A percentile compares a stretch with the other conserved stretches of the same genome.
Conservation (phyloP, 2,329 filamentous ascomycete genomes). For the Blastomyces gilchristii region DNA sequence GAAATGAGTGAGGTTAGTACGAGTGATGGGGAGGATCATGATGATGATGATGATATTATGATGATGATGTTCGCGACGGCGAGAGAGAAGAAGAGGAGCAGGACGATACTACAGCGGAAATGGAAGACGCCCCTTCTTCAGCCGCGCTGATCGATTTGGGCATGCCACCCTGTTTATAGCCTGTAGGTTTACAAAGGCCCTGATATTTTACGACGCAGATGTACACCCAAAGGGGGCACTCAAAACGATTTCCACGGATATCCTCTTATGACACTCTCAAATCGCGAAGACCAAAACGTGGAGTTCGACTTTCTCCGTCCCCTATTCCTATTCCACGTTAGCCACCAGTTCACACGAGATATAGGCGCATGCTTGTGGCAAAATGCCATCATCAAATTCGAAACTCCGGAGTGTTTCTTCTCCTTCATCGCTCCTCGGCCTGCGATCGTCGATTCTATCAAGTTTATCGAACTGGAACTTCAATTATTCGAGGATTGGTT, state of each 20-base stretch:
- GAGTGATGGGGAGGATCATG: background rate
- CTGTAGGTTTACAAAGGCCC: background rate
- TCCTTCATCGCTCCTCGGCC: background rate
- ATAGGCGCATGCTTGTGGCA: slow-evolving; percentile 1
- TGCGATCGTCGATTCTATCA: background rate
- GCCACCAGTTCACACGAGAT: background rate
- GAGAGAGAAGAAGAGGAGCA: background rate
- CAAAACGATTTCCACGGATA: too few species aligned
- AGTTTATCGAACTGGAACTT: background rate
- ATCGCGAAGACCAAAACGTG: background rate
- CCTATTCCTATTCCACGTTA: slow-evolving; percentile 1
- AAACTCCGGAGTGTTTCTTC: slow-evolving; percentile 1
- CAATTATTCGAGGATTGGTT: slow-evolving; percentile 2
- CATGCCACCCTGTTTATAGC: background rate
- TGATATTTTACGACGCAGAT: too few species aligned
- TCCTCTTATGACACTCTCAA: background rate
- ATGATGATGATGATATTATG: too few species aligned
- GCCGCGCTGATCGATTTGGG: background rate
- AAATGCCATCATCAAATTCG: background rate
- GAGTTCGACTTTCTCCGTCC: background rate
- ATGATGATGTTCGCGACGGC: background rate
- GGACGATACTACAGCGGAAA: background rate
- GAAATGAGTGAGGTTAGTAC: background rate
- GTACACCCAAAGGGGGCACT: too few species aligned
- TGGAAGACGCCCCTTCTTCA: background rate